Conservation (phyloP, 1,139 yeast genomes). For the Yamadazyma triangularis region DNA sequence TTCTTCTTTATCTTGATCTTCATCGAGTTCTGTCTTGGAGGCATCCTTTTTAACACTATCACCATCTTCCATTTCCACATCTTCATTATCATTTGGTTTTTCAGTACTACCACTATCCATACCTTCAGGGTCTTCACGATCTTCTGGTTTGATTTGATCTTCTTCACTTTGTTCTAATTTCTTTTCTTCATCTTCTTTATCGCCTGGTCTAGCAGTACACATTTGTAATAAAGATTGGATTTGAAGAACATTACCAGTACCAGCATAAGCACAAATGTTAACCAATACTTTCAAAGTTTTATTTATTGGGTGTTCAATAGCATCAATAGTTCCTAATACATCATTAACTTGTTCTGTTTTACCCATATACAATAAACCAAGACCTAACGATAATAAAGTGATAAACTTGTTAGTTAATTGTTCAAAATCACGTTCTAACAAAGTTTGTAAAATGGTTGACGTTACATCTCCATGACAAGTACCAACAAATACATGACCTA, state of each 20-base stretch:
- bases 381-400: constrained; percentile 85
- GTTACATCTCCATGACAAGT: constrained; percentile 94
- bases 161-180: constrained; percentile 36
- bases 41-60: constrained; percentile 20
- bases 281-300: constrained; percentile 87
- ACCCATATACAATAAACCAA: constrained; percentile 90
- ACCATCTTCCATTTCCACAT: constrained; percentile 26
- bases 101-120: constrained; percentile 8
- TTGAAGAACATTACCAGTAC: constrained; percentile 95
- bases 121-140: constrained; percentile 10
- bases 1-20: constrained; percentile 20
- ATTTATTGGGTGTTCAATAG: constrained; percentile 92
- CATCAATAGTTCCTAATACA: constrained; percentile 89
- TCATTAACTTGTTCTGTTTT: constrained; percentile 94
- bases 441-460: constrained; percentile 82
- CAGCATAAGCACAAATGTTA: constrained; percentile 92
- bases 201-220: constrained; percentile 61
- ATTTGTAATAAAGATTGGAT: constrained; percentile 88
- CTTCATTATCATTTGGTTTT: constrained; percentile 13
- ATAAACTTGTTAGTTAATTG: constrained; percentile 86
- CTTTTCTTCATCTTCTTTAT: constrained; percentile 23
- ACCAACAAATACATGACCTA: constrained; percentile 94
- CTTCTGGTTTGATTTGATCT: constrained; percentile 23
- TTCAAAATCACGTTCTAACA: constrained; percentile 75
- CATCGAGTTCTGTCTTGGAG: constrained; percentile 8